Evolutionary conservation across 1,284 basidiomycete genomes (phyloP).

Genomic region (Entoloma clypeatum): DNA sequence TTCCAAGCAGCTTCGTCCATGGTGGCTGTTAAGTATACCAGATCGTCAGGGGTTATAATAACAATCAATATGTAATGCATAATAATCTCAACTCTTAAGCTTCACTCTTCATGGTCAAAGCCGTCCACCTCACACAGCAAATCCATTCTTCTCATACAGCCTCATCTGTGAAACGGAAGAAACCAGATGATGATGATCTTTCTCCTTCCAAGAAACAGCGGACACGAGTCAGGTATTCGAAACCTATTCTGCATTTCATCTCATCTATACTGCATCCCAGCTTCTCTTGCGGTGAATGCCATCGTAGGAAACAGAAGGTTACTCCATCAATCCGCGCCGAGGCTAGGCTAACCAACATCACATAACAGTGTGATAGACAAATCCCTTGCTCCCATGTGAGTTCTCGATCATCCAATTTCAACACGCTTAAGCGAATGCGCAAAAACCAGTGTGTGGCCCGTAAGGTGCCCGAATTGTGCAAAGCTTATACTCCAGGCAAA

Average conservation of each 20-base stretch:
- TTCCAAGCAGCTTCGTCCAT: conserved; percentile 49
- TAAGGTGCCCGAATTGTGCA: conserved; percentile 80
- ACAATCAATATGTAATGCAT: conserved; percentile 14
- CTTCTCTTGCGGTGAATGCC: conserved; percentile 84
- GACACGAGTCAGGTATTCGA: conserved; percentile 66
- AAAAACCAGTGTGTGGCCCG: conserved; percentile 66
- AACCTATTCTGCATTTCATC: conserved; percentile 15
- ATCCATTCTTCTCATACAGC: conserved; percentile 17
- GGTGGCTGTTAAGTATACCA: conserved; percentile 10
- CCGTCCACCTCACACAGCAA: conserved; percentile 21
- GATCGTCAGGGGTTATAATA: conserved; percentile 17
- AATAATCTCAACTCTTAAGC: conserved; percentile 6
- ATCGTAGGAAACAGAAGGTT: conserved; percentile 81
- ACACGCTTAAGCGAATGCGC: conserved; percentile 1
- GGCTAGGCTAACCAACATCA: conserved; percentile 14
- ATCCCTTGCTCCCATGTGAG: conserved; percentile 76
- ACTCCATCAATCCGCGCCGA: not conserved
- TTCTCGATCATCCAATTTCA: conserved; percentile 17
- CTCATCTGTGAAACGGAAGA: conserved; percentile 50
- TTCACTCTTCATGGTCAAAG: conserved; percentile 30
- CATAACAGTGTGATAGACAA: conserved; percentile 69
- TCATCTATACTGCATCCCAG: conserved; percentile 33
- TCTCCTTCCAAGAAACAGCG: conserved; percentile 62
- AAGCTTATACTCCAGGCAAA: conserved; percentile 81
- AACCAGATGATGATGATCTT: conserved; percentile 56